These are phyloP conservation scores for Agroathelia rolfsii DNA, from an alignment of 1,284 basidiomycete species.

Conservation along the genomic window DNA sequence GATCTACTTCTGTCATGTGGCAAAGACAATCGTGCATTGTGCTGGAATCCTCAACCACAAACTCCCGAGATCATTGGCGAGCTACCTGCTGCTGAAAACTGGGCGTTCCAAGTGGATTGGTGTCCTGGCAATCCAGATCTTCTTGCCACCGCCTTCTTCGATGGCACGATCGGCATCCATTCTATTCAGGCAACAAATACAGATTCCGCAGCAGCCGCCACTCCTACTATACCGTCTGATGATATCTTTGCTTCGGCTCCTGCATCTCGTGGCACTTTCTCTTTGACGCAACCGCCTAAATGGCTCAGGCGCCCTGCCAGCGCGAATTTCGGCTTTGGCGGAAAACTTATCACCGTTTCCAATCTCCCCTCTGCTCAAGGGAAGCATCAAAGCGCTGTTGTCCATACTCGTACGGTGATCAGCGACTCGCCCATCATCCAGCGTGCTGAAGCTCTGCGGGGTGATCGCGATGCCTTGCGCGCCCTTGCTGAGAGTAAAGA, in stretches of 20 bases:
- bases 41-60: slow-evolving; percentile 93
- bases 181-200: slow-evolving; percentile 90
- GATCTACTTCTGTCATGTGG: slow-evolving; percentile 91
- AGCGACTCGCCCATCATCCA: slow-evolving; percentile 75
- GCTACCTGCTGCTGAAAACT: slow-evolving; percentile 89
- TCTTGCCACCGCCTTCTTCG: slow-evolving; percentile 77
- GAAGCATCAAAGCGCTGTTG: slow-evolving; percentile 68
- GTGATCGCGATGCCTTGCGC: slow-evolving; percentile 48
- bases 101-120: slow-evolving; percentile 98
- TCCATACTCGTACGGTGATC: slow-evolving; percentile 69
- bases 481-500: slow-evolving; percentile 56
- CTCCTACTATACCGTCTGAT: slow-evolving; percentile 41
- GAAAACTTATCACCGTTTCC: slow-evolving; percentile 72
- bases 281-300: slow-evolving; percentile 87
- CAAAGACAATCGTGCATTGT: slow-evolving; percentile 92
- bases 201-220: slow-evolving; percentile 24
- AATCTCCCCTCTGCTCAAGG: slow-evolving; percentile 68
- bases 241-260: slow-evolving; percentile 71
- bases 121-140: slow-evolving; percentile 93
- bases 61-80: slow-evolving; percentile 88
- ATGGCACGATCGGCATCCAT: slow-evolving; percentile 74
- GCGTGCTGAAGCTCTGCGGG: slow-evolving; percentile 65
- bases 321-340: slow-evolving; percentile 88
- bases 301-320: slow-evolving; percentile 87
- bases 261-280: slow-evolving; percentile 55